A percentile compares a stretch with the other conserved stretches of the same genome.
Evolutionary conservation across 805 yeast genomes (phyloP).

Genomic region (Candida oleophila): DNA sequence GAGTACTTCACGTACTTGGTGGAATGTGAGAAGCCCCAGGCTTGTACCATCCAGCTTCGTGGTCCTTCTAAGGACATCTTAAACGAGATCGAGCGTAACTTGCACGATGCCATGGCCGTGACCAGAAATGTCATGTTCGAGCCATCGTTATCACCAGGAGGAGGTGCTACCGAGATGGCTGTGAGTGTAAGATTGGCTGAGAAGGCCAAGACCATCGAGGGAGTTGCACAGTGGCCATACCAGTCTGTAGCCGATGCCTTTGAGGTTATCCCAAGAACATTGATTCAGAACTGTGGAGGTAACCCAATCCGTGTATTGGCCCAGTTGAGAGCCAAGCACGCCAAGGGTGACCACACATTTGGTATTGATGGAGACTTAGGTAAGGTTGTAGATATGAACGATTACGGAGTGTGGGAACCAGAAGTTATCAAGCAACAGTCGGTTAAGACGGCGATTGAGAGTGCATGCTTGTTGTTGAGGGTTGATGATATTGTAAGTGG

Average conservation of each 20-base stretch:
- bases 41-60: constrained; percentile 88
- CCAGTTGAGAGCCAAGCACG: constrained; percentile 93
- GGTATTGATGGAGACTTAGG: constrained; percentile 97
- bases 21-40: constrained; percentile 80
- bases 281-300: constrained; percentile 97
- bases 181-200: constrained; percentile 85
- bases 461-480: constrained; percentile 90
- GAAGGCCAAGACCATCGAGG: constrained; percentile 88
- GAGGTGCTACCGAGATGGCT: constrained; percentile 99
- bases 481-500: constrained; percentile 99
- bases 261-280: constrained; percentile 97
- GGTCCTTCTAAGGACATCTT: constrained; percentile 97
- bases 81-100: constrained; percentile 93
- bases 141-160: constrained; percentile 96
- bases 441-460: constrained; percentile 95
- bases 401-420: constrained; percentile 98
- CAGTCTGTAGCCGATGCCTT: constrained; percentile 98
- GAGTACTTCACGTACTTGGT: constrained; percentile 89
- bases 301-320: constrained; percentile 88
- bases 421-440: constrained; percentile 97
- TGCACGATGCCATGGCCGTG: constrained; percentile 98
- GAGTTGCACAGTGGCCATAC: constrained; percentile 97
- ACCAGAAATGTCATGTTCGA: constrained; percentile 92
- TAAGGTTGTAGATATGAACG: constrained; percentile 91
- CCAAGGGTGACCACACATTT: constrained; percentile 78